These are phyloP conservation scores for Pelargonium fulgidum DNA, from an alignment of 441 rosid genomes.

Conservation along the genomic window DNA sequence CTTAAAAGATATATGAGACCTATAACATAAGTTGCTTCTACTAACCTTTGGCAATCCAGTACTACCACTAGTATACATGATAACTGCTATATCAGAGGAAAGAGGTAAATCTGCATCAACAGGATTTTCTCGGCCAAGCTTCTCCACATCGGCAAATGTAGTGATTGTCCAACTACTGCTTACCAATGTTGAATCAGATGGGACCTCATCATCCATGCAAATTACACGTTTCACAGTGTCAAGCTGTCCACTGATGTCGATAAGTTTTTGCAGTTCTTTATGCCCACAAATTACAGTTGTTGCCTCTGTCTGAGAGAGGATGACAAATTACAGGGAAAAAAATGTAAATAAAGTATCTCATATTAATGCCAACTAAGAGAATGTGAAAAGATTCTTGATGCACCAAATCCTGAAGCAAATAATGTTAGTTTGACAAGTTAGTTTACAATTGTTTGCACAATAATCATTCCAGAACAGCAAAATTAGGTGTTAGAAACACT, in stretches of 20 bases:
- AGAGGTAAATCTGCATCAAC: slow-evolving; percentile 61
- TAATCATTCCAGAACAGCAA: background rate
- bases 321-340: slow-evolving; percentile 6
- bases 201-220: slow-evolving; percentile 76
- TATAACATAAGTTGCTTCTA: slow-evolving; percentile 19
- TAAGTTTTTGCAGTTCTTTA: slow-evolving; percentile 79
- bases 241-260: slow-evolving; percentile 76
- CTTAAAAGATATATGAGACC: background rate
- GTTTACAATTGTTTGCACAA: no score
- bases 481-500: background rate
- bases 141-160: slow-evolving; percentile 60
- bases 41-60: slow-evolving; percentile 94
- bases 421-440: no score
- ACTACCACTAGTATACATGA: slow-evolving; percentile 99
- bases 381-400: background rate
- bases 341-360: background rate
- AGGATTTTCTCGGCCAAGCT: slow-evolving; percentile 64
- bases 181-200: slow-evolving; percentile 38
- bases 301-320: slow-evolving; percentile 66
- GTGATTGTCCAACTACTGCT: slow-evolving; percentile 53
- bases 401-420: background rate
- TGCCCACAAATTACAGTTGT: slow-evolving; percentile 86
- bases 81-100: slow-evolving; percentile 75
- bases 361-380: background rate
- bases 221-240: slow-evolving; percentile 76